phyloP scores from a whole-genome alignment of 2,329 filamentous ascomycete species.

The Fusarium oxysporum region DNA sequence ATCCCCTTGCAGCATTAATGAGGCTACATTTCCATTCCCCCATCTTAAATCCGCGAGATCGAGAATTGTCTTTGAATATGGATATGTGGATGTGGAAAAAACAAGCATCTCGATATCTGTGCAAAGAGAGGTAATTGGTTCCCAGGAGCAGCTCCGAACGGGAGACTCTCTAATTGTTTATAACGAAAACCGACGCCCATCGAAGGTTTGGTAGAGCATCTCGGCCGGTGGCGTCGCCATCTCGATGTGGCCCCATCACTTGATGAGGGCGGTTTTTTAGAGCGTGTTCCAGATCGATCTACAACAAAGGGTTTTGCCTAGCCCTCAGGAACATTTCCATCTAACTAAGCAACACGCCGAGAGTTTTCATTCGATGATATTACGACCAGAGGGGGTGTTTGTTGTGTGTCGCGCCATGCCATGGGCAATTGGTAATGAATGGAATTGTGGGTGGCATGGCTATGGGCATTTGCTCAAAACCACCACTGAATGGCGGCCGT shows the following conservation, averaged over 20 bases:
- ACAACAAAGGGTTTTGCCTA: slow-evolving; percentile 9
- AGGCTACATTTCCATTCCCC: slow-evolving; percentile 1
- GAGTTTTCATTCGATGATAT: not conserved
- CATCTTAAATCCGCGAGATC: slow-evolving; percentile 1
- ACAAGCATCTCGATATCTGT: slow-evolving; percentile 22
- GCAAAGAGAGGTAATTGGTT: slow-evolving; percentile 8
- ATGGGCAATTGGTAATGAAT: not conserved
- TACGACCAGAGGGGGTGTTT: not conserved
- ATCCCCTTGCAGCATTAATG: slow-evolving; percentile 25
- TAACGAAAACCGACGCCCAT: slow-evolving; percentile 28
- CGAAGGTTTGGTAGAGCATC: slow-evolving; percentile 40
- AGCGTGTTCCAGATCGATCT: slow-evolving; percentile 34
- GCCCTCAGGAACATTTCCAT: not conserved
- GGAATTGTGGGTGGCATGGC: slow-evolving; percentile 15
- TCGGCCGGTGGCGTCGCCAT: slow-evolving; percentile 38
- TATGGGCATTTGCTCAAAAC: slow-evolving; percentile 5
- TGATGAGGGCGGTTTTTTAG: slow-evolving; percentile 13
- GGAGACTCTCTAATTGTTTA: not conserved
- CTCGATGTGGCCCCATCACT: slow-evolving; percentile 38
- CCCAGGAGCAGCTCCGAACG: not conserved
- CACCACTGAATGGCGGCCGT: slow-evolving; percentile 9
- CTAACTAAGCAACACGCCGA: not conserved
- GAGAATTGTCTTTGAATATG: not conserved
- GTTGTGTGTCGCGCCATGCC: not conserved
- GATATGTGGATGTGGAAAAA: not conserved